These are phyloP conservation scores for Sclerotinia minor DNA, from an alignment of 2,329 filamentous ascomycete genomes.

Conservation along the genomic window DNA sequence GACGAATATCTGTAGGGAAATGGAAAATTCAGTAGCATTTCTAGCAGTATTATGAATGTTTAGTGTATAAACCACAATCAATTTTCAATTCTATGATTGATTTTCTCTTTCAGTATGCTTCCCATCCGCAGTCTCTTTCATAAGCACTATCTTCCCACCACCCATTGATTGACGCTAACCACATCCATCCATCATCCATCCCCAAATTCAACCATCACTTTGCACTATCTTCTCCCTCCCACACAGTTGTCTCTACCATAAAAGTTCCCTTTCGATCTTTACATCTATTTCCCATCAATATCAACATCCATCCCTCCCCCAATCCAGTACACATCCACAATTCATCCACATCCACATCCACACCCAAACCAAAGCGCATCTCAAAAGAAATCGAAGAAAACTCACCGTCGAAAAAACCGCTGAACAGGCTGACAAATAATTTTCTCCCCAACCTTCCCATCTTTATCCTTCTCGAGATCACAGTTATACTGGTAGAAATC, in stretches of 20 bases:
- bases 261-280: conserved; percentile 58
- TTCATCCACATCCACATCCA: conserved; percentile 14
- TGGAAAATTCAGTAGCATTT: not conserved
- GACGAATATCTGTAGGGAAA: not conserved
- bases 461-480: conserved; percentile 50
- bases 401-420: conserved; percentile 61
- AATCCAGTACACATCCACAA: conserved; percentile 5
- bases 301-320: conserved; percentile 17
- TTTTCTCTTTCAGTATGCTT: not conserved
- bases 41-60: not conserved
- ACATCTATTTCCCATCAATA: conserved; percentile 49
- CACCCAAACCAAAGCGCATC: not conserved
- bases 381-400: conserved; percentile 23
- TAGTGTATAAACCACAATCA: not conserved
- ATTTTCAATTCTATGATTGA: not conserved
- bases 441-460: conserved; percentile 48
- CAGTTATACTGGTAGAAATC: conserved; percentile 44
- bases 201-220: not conserved
- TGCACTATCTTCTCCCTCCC: conserved; percentile 48
- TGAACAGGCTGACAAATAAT: conserved; percentile 55
- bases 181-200: not conserved
- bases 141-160: not conserved
- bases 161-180: conserved; percentile 5
- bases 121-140: too few species aligned
- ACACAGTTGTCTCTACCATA: conserved; percentile 63